Conservation (phyloP, 208 protist genomes). For the Crithidia fasciculata region DNA sequence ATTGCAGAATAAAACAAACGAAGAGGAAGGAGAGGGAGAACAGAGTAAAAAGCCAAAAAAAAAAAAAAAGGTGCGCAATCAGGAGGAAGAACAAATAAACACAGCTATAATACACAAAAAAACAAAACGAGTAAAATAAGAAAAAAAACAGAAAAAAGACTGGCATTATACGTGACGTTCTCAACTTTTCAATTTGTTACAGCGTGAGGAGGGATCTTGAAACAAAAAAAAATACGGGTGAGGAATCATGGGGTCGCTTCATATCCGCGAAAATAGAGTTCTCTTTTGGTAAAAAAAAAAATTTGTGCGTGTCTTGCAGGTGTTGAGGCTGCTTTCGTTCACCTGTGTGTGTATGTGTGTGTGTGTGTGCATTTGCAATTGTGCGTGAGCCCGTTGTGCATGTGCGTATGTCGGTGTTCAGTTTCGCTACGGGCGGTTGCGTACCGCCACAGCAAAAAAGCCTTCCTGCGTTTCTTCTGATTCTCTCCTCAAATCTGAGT, state of each 20-base stretch:
- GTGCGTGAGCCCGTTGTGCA: not conserved
- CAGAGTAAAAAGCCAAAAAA: not conserved
- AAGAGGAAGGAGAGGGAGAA: too few relatives aligned
- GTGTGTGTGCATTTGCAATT: not conserved
- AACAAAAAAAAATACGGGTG: conserved; percentile 4
- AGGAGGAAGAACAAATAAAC: too few relatives aligned
- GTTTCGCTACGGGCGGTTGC: not conserved
- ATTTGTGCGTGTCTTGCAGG: conserved; percentile 2
- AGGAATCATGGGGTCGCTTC: conserved; percentile 21
- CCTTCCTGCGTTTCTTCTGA: not conserved
- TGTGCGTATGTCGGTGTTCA: not conserved
- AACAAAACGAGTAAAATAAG: not conserved
- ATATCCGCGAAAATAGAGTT: conserved; percentile 17
- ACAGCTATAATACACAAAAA: not conserved
- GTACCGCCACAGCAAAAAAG: not conserved
- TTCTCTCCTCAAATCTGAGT: too few relatives aligned
- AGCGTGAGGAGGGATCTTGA: too few relatives aligned
- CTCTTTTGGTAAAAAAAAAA: conserved; percentile 10
- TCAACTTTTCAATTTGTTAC: too few relatives aligned
- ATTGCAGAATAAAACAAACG: not conserved
- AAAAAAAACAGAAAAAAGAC: conserved; percentile 10
- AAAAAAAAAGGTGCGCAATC: not conserved
- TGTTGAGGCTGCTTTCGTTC: not conserved
- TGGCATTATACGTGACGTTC: not conserved
- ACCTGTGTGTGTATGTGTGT: conserved; percentile 7